Evolutionary conservation across 2,329 filamentous ascomycete species (phyloP).

Genomic region (Phialophora verrucosa): DNA sequence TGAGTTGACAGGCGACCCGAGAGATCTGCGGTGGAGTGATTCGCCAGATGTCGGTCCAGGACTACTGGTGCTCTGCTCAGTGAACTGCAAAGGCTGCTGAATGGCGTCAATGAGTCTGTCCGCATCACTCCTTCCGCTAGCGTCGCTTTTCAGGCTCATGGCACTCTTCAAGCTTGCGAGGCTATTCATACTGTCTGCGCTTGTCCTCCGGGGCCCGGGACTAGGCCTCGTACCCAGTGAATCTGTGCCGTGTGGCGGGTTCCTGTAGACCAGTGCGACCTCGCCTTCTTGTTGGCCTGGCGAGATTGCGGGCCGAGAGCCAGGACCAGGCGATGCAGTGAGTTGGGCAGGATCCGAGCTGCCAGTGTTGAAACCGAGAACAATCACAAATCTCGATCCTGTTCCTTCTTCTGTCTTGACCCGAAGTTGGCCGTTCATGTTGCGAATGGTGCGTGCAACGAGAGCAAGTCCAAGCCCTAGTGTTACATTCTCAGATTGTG

Average conservation of each 20-base stretch:
- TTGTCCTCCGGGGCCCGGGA: slow-evolving; percentile 40
- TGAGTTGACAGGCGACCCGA: slow-evolving; percentile 5
- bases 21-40: neutral
- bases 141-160: slow-evolving; percentile 38
- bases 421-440: slow-evolving; percentile 86
- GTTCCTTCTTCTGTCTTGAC: slow-evolving; percentile 82
- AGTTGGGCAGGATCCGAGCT: slow-evolving; percentile 37
- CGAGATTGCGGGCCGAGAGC: slow-evolving; percentile 5
- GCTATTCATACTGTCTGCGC: slow-evolving; percentile 45
- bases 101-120: slow-evolving; percentile 52
- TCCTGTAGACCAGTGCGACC: slow-evolving; percentile 45
- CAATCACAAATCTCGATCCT: slow-evolving; percentile 81
- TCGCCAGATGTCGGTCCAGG: slow-evolving; percentile 4
- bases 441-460: slow-evolving; percentile 83
- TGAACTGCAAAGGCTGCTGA: slow-evolving; percentile 45
- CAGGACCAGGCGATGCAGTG: neutral
- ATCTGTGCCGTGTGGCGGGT: slow-evolving; percentile 38
- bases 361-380: slow-evolving; percentile 74
- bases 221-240: slow-evolving; percentile 14
- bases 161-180: slow-evolving; percentile 42
- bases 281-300: slow-evolving; percentile 44
- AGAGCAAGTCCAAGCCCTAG: slow-evolving; percentile 84
- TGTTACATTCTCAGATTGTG: slow-evolving; percentile 53
- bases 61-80: slow-evolving; percentile 9
- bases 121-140: slow-evolving; percentile 45